Conservation (phyloP, 2,329 filamentous ascomycete species). For the Pseudogymnoascus sp. region DNA sequence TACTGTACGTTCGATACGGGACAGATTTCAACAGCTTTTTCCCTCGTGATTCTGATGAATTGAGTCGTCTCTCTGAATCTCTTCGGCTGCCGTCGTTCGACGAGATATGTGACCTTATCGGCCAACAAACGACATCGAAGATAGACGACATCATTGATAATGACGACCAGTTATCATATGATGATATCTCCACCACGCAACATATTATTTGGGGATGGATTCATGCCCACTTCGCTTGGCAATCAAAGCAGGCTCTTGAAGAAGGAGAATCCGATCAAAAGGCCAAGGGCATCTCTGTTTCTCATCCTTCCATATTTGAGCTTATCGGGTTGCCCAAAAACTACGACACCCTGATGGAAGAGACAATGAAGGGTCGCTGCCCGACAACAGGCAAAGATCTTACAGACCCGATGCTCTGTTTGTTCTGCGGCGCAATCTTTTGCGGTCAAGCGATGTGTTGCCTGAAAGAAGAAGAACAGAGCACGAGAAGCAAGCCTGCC, state of each 20-base stretch:
- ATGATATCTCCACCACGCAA: conserved; percentile 28
- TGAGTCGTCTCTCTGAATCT: conserved; percentile 70
- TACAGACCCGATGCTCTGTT: conserved; percentile 81
- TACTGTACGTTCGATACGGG: conserved; percentile 82
- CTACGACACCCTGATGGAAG: conserved; percentile 87
- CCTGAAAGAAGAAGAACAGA: conserved; percentile 50
- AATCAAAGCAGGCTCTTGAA: not conserved
- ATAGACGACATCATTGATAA: conserved; percentile 5
- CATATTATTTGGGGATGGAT: conserved; percentile 64
- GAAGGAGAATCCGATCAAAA: not conserved
- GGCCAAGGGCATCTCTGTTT: conserved; percentile 34
- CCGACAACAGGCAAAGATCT: conserved; percentile 88
- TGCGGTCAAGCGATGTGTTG: conserved; percentile 94
- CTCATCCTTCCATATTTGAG: conserved; percentile 90
- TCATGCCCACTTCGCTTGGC: conserved; percentile 38
- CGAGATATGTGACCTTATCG: conserved; percentile 61
- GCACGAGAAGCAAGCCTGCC: conserved; percentile 34
- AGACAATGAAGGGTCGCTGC: conserved; percentile 75
- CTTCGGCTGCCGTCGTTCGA: conserved; percentile 72
- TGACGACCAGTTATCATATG: not conserved
- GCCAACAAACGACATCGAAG: not conserved
- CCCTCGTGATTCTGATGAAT: conserved; percentile 60
- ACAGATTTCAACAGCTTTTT: conserved; percentile 74
- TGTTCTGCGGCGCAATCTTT: conserved; percentile 95
- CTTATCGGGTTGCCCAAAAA: conserved; percentile 86